Evolutionary conservation across 2,329 filamentous ascomycete genomes (phyloP).

Genomic region (Aspergillus quadrilineatus): DNA sequence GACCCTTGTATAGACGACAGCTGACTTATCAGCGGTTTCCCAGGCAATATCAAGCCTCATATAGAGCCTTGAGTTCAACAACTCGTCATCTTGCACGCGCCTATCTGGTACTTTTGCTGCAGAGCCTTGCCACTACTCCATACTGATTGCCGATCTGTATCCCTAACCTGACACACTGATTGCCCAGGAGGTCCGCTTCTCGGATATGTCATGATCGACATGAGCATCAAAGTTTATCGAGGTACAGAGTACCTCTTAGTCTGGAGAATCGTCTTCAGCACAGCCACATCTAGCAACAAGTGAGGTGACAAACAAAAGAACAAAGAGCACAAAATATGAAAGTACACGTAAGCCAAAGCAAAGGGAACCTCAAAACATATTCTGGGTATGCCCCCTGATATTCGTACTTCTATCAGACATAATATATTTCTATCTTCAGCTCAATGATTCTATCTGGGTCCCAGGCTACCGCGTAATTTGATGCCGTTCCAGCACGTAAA

Average conservation of each 20-base stretch:
- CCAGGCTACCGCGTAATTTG: too few relatives aligned
- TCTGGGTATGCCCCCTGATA: too few relatives aligned
- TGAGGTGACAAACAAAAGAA: neutral
- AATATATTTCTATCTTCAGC: too few relatives aligned
- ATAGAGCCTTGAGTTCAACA: neutral
- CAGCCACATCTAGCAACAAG: neutral
- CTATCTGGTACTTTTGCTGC: neutral
- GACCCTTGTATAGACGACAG: too few relatives aligned
- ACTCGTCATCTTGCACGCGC: neutral
- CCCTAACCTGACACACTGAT: neutral
- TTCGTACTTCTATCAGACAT: too few relatives aligned
- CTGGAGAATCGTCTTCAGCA: neutral
- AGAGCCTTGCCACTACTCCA: neutral
- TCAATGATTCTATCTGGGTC: too few relatives aligned
- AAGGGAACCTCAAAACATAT: neutral
- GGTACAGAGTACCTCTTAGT: neutral
- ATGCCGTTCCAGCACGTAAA: too few relatives aligned
- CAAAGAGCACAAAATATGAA: too few relatives aligned
- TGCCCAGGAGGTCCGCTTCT: neutral
- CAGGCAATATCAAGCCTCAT: neutral
- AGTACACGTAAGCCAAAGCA: neutral
- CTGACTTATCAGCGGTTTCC: neutral
- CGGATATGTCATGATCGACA: constrained; percentile 8
- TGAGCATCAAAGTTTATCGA: neutral
- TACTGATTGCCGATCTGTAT: neutral